Percentiles rank a stretch among this genome's conserved stretches.
Evolutionary conservation across 257 asterid species (phyloP).

Genomic region (Solanum etuberosum): DNA sequence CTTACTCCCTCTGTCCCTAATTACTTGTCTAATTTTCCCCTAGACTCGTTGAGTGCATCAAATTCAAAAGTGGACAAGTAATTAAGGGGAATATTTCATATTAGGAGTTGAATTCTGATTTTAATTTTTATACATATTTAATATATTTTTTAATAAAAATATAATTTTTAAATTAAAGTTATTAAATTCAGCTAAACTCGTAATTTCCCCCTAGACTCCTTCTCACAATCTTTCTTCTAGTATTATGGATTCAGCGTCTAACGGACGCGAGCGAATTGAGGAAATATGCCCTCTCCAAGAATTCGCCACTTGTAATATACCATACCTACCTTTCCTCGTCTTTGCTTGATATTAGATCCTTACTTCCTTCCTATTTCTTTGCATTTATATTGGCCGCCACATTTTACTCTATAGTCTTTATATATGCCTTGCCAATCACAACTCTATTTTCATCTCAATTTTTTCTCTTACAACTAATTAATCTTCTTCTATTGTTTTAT

Average conservation of each 20-base stretch:
- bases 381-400: background rate
- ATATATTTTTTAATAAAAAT: background rate
- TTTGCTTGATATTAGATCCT: background rate
- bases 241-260: background rate
- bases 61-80: background rate
- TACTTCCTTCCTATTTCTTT: background rate
- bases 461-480: background rate
- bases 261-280: background rate
- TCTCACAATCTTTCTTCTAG: background rate
- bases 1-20: no score
- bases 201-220: background rate
- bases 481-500: background rate
- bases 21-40: no score
- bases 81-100: rapidly evolving
- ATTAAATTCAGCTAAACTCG: background rate
- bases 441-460: background rate
- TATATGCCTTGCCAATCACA: background rate
- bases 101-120: background rate
- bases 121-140: background rate
- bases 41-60: no score
- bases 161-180: background rate
- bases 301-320: background rate
- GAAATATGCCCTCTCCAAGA: background rate
- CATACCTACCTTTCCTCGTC: background rate
- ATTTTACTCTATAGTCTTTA: background rate